Conservation (phyloP, 352 stramenopile genomes). For the Phytophthora cryptogea region DNA sequence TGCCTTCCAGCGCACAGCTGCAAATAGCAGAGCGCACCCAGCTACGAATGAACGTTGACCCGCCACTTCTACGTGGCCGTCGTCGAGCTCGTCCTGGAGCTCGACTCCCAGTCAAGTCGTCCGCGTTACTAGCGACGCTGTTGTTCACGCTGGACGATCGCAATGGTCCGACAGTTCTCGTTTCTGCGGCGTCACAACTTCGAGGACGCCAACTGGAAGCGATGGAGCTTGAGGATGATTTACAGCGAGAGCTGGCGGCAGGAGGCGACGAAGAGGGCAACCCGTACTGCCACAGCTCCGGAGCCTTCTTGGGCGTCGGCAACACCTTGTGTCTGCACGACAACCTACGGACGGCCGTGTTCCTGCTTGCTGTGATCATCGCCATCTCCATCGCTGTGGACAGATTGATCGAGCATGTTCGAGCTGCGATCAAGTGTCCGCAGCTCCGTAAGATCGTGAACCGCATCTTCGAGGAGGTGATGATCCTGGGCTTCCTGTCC, state of each 20-base stretch:
- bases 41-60: conserved; percentile 9
- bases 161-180: conserved; percentile 2
- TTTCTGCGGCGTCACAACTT: conserved; percentile 11
- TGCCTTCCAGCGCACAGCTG: conserved; percentile 1
- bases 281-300: conserved; percentile 46
- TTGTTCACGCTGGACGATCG: conserved; percentile 19
- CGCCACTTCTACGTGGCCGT: conserved; percentile 3
- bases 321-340: conserved; percentile 79
- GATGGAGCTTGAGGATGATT: conserved; percentile 1
- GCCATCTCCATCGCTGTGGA: conserved; percentile 74
- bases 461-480: conserved; percentile 88
- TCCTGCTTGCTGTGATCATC: conserved; percentile 80
- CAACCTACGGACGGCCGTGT: conserved; percentile 74
- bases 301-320: conserved; percentile 80
- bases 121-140: conserved; percentile 13
- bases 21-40: background rate
- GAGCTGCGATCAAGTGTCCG: conserved; percentile 65
- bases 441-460: conserved; percentile 85
- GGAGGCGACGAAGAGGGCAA: conserved; percentile 21
- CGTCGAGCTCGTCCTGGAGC: conserved; percentile 8
- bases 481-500: conserved; percentile 89
- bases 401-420: conserved; percentile 50
- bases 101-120: conserved; percentile 16
- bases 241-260: conserved; percentile 13
- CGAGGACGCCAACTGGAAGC: conserved; percentile 7